These are phyloP conservation scores for Citrus hindsii DNA, from an alignment of 345 rosid species.

Conservation along the genomic window DNA sequence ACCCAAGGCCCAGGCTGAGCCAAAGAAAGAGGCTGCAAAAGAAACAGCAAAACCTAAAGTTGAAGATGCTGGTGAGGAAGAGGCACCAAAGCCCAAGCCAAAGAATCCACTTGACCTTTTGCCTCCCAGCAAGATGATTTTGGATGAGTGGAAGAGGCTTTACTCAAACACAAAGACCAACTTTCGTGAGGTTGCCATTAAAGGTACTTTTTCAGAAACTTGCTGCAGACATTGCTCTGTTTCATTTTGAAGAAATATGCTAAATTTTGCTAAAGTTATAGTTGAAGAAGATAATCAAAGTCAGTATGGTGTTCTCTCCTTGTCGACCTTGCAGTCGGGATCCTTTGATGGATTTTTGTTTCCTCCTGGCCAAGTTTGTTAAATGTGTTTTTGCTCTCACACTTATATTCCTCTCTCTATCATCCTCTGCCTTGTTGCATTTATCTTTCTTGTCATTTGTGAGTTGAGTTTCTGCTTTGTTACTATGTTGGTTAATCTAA, in stretches of 20 bases:
- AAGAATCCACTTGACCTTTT: slow-evolving; percentile 93
- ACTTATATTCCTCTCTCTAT: background rate
- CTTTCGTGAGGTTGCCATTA: slow-evolving; percentile 93
- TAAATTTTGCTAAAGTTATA: background rate
- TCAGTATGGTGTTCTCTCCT: background rate
- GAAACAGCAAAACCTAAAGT: slow-evolving; percentile 27
- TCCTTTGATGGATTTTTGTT: background rate
- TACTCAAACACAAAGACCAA: slow-evolving; percentile 93
- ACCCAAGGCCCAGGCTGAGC: slow-evolving; percentile 61
- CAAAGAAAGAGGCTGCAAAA: slow-evolving; percentile 48
- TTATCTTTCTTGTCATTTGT: background rate
- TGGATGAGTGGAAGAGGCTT: slow-evolving; percentile 97
- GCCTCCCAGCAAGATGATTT: slow-evolving; percentile 88
- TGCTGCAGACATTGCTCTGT: background rate
- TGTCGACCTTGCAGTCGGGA: background rate
- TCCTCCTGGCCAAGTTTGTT: background rate
- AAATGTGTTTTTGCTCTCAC: background rate
- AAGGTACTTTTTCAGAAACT: slow-evolving; percentile 42
- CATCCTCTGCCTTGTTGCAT: background rate
- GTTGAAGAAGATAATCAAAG: background rate
- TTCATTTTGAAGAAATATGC: background rate
- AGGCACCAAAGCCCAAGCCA: slow-evolving; percentile 76
- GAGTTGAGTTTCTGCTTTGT: background rate
- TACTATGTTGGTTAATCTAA: background rate
- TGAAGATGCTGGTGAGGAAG: slow-evolving; percentile 38